These are phyloP conservation scores for Yamadazyma triangularis DNA, from an alignment of 1,139 yeast species.

Conservation along the genomic window DNA sequence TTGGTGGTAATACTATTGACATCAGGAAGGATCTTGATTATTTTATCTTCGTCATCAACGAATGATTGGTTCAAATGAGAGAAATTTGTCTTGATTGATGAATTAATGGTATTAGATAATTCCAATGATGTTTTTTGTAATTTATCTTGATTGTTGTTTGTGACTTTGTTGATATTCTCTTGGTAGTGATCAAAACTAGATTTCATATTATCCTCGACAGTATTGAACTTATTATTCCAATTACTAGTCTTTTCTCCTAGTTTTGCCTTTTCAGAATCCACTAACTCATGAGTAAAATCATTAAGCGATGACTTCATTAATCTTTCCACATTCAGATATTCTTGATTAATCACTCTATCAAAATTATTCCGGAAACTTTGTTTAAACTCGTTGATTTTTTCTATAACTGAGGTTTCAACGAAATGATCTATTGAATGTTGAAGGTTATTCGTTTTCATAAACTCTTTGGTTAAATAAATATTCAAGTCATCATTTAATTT, in stretches of 20 bases:
- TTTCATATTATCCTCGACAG: slow-evolving; percentile 3
- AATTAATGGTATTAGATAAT: slow-evolving; percentile 5
- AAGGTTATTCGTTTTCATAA: slow-evolving; percentile 9
- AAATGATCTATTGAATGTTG: slow-evolving; percentile 7
- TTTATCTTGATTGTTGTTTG: slow-evolving; percentile 4
- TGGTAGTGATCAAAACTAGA: slow-evolving; percentile 4
- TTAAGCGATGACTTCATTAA: slow-evolving; percentile 10
- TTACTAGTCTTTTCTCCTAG: slow-evolving; percentile 9
- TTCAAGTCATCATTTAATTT: slow-evolving; percentile 13
- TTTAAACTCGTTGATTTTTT: slow-evolving; percentile 7
- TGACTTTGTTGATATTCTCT: slow-evolving; percentile 3
- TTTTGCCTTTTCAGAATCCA: slow-evolving; percentile 7
- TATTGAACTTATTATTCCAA: slow-evolving; percentile 8
- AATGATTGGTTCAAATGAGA: slow-evolving; percentile 2
- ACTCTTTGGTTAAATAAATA: slow-evolving; percentile 11
- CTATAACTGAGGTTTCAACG: slow-evolving; percentile 6
- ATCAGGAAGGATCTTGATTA: slow-evolving; percentile 7
- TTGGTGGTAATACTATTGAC: slow-evolving; percentile 5
- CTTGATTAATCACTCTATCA: slow-evolving; percentile 5
- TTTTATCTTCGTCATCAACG: slow-evolving; percentile 2
- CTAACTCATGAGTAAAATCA: slow-evolving; percentile 8
- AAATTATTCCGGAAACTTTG: slow-evolving; percentile 4
- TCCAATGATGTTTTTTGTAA: slow-evolving; percentile 7
- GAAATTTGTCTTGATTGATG: slow-evolving; percentile 5
- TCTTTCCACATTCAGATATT: slow-evolving; percentile 7